These are phyloP conservation scores for Silene latifolia DNA, from an alignment of 148 eudicot genomes.

Conservation along the genomic window DNA sequence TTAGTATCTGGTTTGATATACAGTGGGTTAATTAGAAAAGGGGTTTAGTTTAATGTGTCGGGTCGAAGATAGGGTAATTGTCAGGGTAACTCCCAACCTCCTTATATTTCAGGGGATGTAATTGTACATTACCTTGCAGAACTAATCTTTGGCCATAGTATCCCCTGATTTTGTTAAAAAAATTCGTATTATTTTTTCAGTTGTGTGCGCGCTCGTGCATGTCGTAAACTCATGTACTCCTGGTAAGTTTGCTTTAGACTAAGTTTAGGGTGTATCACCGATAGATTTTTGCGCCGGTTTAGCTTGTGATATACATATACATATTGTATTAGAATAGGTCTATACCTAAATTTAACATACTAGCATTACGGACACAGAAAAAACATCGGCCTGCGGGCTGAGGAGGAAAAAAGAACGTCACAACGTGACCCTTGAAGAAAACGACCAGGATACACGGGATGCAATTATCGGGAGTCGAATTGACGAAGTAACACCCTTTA, in stretches of 20 bases:
- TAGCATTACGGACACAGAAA: too few relatives aligned
- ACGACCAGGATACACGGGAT: too few relatives aligned
- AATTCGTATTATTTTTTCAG: not conserved
- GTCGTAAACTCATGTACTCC: not conserved
- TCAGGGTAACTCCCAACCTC: conserved; percentile 3
- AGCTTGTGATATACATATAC: too few relatives aligned
- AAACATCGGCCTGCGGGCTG: too few relatives aligned
- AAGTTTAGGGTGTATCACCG: not conserved
- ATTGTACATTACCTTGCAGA: conserved; percentile 23
- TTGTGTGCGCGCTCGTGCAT: not conserved
- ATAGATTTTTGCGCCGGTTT: too few relatives aligned
- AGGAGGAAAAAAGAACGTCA: too few relatives aligned
- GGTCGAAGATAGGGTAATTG: not conserved
- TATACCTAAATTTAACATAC: too few relatives aligned
- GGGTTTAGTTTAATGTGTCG: conserved; percentile 8
- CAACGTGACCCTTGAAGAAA: too few relatives aligned
- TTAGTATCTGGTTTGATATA: conserved; percentile 6
- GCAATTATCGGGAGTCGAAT: too few relatives aligned
- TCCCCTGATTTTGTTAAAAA: not conserved
- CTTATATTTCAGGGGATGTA: conserved; percentile 16
- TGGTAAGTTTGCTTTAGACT: not conserved
- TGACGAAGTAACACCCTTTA: too few relatives aligned
- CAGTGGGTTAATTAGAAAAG: conserved; percentile 5
- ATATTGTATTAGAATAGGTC: too few relatives aligned
- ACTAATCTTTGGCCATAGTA: conserved; percentile 15